Base-by-base conservation (phyloP, 2,329 filamentous ascomycete genomes). In the Venturia asperata region DNA sequence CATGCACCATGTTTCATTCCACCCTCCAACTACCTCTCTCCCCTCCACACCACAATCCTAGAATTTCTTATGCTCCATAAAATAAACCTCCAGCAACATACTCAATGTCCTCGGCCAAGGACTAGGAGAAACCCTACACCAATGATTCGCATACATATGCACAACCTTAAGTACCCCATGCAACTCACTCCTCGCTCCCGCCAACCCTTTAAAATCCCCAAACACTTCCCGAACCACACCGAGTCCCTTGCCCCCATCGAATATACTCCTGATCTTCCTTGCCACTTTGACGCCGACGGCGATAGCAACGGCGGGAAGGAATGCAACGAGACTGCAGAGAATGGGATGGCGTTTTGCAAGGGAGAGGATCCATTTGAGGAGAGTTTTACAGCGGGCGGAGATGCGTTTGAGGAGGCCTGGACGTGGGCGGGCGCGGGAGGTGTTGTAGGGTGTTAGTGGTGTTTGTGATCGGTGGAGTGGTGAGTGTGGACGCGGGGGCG, bases 101-200 rank as follows among this genome's bases (percentile, higher is more conserved):
- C 52, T 58, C 52, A 58, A 37, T 15, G 52, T 58, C 30, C 52
- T 37, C 52, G 52, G 52, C 52, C 52, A 58, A 30, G 30, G 27
- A 58, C 52, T 58, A 19, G 52, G 30, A n/a, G 21, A 30, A 37
- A 58, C 27, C 52, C 10, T 58, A 58, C 52, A 58, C 52, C 52
- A 58, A 58, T 58, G 52, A 58, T 58, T 58, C 17, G 52, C 52
- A 37, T 58, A 58, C 52, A 58, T 58, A 21, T 58, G 27, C 30
- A 58, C 52, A 58, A 58, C 19, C 30, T 58, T 58, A n/a, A 58
- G 52, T 15, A 58, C 52, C 15, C 52, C 52, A n/a, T 58, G 52
- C 30, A 58, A 34, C 52, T 58, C 52, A n/a, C 27, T 58, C 52
- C 37, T 58, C 27, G 27, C 30, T 3, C 52, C 52, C 30, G 52